These are phyloP conservation scores for Wickerhamiella hasegawae DNA, from an alignment of 805 yeast genomes.

Conservation along the genomic window DNA sequence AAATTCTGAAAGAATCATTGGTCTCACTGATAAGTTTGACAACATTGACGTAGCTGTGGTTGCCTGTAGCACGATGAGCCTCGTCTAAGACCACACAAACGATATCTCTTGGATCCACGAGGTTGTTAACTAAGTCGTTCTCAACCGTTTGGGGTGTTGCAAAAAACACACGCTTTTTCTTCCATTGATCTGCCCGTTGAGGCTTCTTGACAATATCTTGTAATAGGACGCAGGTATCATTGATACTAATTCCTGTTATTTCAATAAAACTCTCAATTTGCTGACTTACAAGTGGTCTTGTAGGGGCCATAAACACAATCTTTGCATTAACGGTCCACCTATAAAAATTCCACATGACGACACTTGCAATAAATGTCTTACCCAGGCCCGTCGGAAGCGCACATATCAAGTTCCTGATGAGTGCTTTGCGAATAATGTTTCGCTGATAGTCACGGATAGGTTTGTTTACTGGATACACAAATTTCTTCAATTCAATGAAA, in stretches of 20 bases:
- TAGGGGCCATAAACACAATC: slow-evolving; percentile 91
- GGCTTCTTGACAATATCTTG: slow-evolving; percentile 34
- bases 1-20: slow-evolving; percentile 49
- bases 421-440: slow-evolving; percentile 56
- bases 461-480: slow-evolving; percentile 73
- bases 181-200: slow-evolving; percentile 69
- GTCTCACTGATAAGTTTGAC: slow-evolving; percentile 47
- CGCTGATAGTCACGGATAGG: slow-evolving; percentile 80
- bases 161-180: slow-evolving; percentile 60
- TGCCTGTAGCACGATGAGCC: slow-evolving; percentile 87
- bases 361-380: slow-evolving; percentile 88
- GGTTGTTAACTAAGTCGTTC: slow-evolving; percentile 66
- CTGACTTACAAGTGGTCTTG: slow-evolving; percentile 90
- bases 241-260: slow-evolving; percentile 65
- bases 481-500: slow-evolving; percentile 26
- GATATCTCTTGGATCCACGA: slow-evolving; percentile 57
- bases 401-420: slow-evolving; percentile 61
- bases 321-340: slow-evolving; percentile 73
- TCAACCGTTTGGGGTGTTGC: slow-evolving; percentile 95
- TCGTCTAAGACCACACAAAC: slow-evolving; percentile 80
- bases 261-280: slow-evolving; percentile 87
- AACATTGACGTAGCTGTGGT: slow-evolving; percentile 79
- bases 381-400: slow-evolving; percentile 97
- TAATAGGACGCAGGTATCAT: slow-evolving; percentile 31
- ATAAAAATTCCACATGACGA: slow-evolving; percentile 78